Base-by-base conservation (phyloP, 2,329 filamentous ascomycete species). In the Colletotrichum destructivum region DNA sequence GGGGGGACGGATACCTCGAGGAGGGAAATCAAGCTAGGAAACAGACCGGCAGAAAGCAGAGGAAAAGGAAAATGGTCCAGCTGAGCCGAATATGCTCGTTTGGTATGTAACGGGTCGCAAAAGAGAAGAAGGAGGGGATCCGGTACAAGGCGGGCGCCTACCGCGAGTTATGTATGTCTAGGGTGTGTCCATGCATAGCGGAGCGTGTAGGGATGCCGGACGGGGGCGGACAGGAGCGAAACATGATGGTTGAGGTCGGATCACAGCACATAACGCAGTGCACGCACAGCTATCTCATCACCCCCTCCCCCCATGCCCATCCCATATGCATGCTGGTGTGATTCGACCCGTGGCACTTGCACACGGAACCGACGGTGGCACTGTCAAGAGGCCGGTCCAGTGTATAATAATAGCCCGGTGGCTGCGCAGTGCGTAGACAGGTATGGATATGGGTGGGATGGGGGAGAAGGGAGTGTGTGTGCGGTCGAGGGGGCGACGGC, bases 91-190 rank as follows among this genome's bases (percentile, higher is more conserved):
- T 73, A 77, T 78, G 75, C 76, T 77, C 76, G 76, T 74, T 77
- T 76, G 75, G 79, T 75, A 78, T 76, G 77, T 77, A 74, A 79
- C 74, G 78, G 76, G 79, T 81, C 79, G 80, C 83, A 84, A 84
- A 84, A 83, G 77, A 79, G 80, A 78, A 79, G 77, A 81, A 76
- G 77, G 73, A 79, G 77, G 75, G 76, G 74, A 76, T 78, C 75
- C 77, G 78, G 78, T 78, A 74, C 75, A 75, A 74, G 71, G 77
- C 77, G 83, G 85, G 85, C 83, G 84, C 81, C 80, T 85, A 83
- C 79, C 78, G 80, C 76, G 77, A 79, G 82, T 87, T 87, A 87
- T 86, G 85, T 87, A 87, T 81, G 77, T 71, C 65, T 69, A 71
- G 35, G 35, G 65, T 71, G 65, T 61, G 65, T 64, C 69, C 65